Evolutionary conservation across 257 asterid genomes (phyloP), one percentile per base, ranked within the genome.

Genomic region (Gentiana macrophylla): DNA sequence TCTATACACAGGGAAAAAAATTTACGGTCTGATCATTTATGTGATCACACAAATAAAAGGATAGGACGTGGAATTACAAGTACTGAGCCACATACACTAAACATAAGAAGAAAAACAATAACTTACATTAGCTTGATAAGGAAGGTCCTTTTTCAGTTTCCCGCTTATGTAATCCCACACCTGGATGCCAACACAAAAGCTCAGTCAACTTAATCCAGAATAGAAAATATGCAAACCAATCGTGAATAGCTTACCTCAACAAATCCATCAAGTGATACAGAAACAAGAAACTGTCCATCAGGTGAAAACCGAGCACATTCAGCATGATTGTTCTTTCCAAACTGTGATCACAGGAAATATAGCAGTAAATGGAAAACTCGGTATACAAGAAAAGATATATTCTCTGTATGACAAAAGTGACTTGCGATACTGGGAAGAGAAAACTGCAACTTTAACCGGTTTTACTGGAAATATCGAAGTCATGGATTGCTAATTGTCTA

Each of bases 151-250:
- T 79, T 91, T 87, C 69, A 88, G 77, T 66, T 91, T 91, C 59
- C 97, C 97, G 70, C 95, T 91, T 66, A 87, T 73, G 64, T 91
- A 86, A 68, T 91, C 98, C 98, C 98, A 91, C 43, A 91, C 98
- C 98, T 91, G 70, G 61, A 59, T 56, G 38, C 50, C 59, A 74
- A 38, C 65, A 37, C 54, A 62, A 64, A 55, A 68, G 56, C 74
- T 74, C 68, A 63, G 34, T n/a, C 41, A 58, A 34, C 37, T 4
- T 54, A 49, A 56, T 36, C 35, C 61, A 51, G 32, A 53, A 53
- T 44, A 56, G 57, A 59, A 62, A 32, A 45, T 57, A 50, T 0
- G 35, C 62, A 13, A 54, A 33, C 65, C 65, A 37, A 46, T 48
- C 47, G 53, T 52, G 59, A 59, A 55, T 62, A 61, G 43, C 55